Evolutionary conservation across 1,284 basidiomycete genomes (phyloP).

Genomic region (Cutaneotrichosporon cavernicola): DNA sequence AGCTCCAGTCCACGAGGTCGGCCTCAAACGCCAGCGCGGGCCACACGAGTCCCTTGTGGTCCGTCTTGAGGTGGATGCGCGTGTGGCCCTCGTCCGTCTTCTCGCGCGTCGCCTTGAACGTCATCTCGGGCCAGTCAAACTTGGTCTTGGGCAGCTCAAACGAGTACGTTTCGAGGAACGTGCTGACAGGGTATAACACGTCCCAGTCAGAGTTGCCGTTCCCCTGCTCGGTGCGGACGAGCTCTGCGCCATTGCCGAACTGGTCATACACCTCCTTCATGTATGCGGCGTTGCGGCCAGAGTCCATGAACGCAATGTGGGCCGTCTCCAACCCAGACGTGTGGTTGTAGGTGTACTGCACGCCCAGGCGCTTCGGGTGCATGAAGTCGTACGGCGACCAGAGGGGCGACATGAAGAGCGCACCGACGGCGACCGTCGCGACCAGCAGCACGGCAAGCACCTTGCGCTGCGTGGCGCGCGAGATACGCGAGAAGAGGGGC

Average conservation of each 20-base stretch:
- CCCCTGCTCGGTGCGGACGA: constrained; percentile 39
- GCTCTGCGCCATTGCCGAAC: constrained; percentile 46
- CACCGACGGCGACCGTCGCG: constrained; percentile 56
- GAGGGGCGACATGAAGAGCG: constrained; percentile 62
- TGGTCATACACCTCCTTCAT: constrained; percentile 66
- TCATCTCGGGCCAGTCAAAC: constrained; percentile 43
- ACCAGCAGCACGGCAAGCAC: constrained; percentile 59
- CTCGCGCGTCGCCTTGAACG: constrained; percentile 34
- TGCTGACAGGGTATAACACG: constrained; percentile 78
- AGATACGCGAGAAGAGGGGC: constrained; percentile 72
- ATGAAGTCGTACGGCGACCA: constrained; percentile 72
- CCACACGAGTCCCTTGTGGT: constrained; percentile 65
- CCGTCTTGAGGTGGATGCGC: constrained; percentile 67
- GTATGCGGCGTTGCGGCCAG: constrained; percentile 53
- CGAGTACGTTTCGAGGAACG: constrained; percentile 48
- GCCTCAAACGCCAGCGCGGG: constrained; percentile 87
- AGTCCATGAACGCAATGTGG: constrained; percentile 79
- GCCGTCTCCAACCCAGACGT: constrained; percentile 70
- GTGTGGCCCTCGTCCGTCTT: constrained; percentile 60
- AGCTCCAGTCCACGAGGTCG: constrained; percentile 80
- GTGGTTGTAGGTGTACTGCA: constrained; percentile 83
- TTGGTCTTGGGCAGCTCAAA: constrained; percentile 34
- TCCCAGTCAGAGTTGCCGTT: constrained; percentile 68
- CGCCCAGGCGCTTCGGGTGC: constrained; percentile 85
- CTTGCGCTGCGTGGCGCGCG: constrained; percentile 55